phyloP scores from a whole-genome alignment of 1,284 basidiomycete species.

The Schizopora paradoxa region DNA sequence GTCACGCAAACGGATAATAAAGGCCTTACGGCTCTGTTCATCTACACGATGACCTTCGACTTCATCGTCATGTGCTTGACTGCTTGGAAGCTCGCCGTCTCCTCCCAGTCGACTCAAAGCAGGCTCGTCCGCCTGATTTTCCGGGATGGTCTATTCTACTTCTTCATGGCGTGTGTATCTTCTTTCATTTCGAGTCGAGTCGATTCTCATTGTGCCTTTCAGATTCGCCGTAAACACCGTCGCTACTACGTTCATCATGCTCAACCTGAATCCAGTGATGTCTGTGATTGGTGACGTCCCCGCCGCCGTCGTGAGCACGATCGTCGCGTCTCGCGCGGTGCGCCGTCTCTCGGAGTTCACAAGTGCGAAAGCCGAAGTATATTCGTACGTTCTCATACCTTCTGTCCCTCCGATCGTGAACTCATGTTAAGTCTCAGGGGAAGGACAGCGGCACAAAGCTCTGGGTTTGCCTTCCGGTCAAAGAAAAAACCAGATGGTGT shows the following conservation, averaged over 20 bases:
- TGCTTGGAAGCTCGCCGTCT: slow-evolving; percentile 27
- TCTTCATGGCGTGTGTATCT: slow-evolving; percentile 28
- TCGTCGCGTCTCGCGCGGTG: no score
- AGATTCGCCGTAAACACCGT: slow-evolving; percentile 32
- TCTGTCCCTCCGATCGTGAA: no score
- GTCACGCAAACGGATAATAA: not conserved
- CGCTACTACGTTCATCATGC: slow-evolving; percentile 31
- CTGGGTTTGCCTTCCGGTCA: no score
- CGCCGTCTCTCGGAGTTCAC: no score
- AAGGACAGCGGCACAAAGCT: no score
- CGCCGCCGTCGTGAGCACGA: no score
- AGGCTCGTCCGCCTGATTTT: slow-evolving; percentile 30
- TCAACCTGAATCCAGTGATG: slow-evolving; percentile 31
- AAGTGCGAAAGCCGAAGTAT: no score
- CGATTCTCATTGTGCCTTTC: not conserved
- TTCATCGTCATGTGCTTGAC: slow-evolving; percentile 3
- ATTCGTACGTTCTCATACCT: no score
- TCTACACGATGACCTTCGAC: not conserved
- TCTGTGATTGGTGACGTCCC: no score
- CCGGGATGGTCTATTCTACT: slow-evolving; percentile 30
- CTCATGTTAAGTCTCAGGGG: no score
- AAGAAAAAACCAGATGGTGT: no score
- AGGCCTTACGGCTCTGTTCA: not conserved
- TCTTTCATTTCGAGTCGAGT: not conserved
- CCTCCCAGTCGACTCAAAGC: slow-evolving; percentile 18